A percentile compares a stretch with the other conserved stretches of the same genome.
phyloP scores from a whole-genome alignment of 495 filamentous ascomycete genomes.

The Trichoderma parareesei region DNA sequence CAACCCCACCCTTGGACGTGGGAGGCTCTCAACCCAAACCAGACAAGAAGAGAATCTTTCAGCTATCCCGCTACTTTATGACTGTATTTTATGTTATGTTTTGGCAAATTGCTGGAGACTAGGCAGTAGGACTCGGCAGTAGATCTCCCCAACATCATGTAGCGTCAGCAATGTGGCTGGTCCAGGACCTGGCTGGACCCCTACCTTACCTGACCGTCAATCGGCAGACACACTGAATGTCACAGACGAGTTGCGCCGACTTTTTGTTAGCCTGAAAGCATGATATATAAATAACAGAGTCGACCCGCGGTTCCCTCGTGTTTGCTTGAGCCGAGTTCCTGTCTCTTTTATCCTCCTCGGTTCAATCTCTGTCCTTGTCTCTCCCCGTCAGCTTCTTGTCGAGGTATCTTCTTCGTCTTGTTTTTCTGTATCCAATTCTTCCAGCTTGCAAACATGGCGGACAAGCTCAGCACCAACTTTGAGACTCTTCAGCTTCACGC shows the following conservation, averaged over 20 bases:
- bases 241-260: background rate
- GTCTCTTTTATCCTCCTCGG: background rate
- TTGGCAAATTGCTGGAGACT: too few relatives aligned
- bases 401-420: background rate
- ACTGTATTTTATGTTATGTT: too few relatives aligned
- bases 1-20: background rate
- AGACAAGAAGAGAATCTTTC: background rate
- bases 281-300: background rate
- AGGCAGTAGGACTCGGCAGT: too few relatives aligned
- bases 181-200: too few relatives aligned
- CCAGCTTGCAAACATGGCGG: conserved; percentile 22
- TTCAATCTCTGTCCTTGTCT: background rate
- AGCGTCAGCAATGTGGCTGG: too few relatives aligned
- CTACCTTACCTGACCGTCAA: too few relatives aligned
- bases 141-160: too few relatives aligned
- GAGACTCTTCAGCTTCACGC: conserved; percentile 97
- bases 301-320: background rate
- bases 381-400: background rate
- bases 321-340: background rate
- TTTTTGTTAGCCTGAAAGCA: background rate
- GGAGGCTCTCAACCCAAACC: background rate
- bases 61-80: too few relatives aligned
- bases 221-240: too few relatives aligned
- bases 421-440: conserved; percentile 10
- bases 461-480: conserved; percentile 49